phyloP scores from a whole-genome alignment of 495 filamentous ascomycete genomes.

The Trichodelitschia bisporula region DNA sequence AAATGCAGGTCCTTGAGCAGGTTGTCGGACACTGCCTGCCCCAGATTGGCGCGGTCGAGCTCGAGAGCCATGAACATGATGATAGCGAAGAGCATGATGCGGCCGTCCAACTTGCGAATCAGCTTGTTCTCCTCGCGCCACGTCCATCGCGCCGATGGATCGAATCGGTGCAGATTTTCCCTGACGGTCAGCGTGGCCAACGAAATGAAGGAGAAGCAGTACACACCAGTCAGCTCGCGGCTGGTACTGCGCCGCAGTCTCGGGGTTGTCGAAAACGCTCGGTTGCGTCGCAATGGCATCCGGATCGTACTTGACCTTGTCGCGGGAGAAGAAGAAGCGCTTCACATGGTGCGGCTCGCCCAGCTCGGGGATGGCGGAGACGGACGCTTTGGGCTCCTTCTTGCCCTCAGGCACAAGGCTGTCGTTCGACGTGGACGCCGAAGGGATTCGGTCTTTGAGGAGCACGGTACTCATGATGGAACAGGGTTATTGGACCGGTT shows the following conservation, averaged over 20 bases:
- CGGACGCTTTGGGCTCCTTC: too few relatives aligned
- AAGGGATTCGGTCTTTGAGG: too few relatives aligned
- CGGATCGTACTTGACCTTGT: background rate
- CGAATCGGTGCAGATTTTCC: slow-evolving; percentile 27
- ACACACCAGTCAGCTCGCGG: slow-evolving; percentile 21
- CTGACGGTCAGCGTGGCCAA: background rate
- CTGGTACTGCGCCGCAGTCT: slow-evolving; percentile 24
- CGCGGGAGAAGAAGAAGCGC: background rate
- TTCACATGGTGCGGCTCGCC: too few relatives aligned
- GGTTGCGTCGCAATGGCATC: background rate
- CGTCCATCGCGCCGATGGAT: slow-evolving; percentile 26
- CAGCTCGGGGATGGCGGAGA: too few relatives aligned
- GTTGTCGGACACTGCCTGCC: slow-evolving; percentile 8
- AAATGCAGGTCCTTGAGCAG: slow-evolving; percentile 8
- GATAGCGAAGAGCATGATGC: slow-evolving; percentile 7
- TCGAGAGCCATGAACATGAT: slow-evolving; percentile 10
- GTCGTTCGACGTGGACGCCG: too few relatives aligned
- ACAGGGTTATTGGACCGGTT: too few relatives aligned
- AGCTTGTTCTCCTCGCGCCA: slow-evolving; percentile 20
- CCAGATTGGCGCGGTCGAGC: slow-evolving; percentile 9
- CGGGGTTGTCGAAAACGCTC: slow-evolving; percentile 23
- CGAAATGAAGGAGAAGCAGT: background rate
- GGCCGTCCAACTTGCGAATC: slow-evolving; percentile 13
- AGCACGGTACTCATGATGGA: too few relatives aligned
- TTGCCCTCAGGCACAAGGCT: too few relatives aligned